These are phyloP conservation scores for Agapanthus africanus DNA, from an alignment of 106 monocot genomes.

Conservation along the genomic window DNA sequence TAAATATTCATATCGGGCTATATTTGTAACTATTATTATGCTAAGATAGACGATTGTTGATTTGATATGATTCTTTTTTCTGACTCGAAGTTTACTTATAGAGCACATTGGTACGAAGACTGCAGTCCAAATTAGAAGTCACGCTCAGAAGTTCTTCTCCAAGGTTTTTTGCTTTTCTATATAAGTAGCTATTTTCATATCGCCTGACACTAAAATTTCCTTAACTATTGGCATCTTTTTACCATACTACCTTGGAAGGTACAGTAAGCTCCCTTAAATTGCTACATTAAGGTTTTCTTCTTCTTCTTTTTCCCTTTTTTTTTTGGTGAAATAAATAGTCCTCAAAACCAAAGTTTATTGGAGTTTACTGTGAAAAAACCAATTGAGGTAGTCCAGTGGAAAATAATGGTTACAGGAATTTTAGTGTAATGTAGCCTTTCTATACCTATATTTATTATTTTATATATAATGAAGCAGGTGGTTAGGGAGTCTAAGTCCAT, in stretches of 20 bases:
- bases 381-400: no score
- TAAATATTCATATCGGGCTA: not conserved
- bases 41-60: not conserved
- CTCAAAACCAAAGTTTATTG: not conserved
- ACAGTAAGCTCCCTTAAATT: no score
- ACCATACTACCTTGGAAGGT: no score
- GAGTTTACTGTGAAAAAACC: no score
- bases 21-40: not conserved
- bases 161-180: constrained; percentile 47
- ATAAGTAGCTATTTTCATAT: not conserved
- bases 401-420: no score
- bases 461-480: constrained; percentile 30
- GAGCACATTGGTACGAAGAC: constrained; percentile 72
- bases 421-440: no score
- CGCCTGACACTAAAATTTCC: no score
- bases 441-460: no score
- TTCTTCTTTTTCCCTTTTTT: no score
- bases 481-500: constrained; percentile 41
- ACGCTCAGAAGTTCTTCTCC: constrained; percentile 81
- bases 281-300: no score
- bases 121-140: constrained; percentile 75
- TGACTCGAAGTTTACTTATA: constrained; percentile 17
- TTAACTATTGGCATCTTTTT: no score
- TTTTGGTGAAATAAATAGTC: no score
- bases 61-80: not conserved